Evolutionary conservation across 164 flowering plant genomes (phyloP).

Genomic region (Macadamia integrifolia): DNA sequence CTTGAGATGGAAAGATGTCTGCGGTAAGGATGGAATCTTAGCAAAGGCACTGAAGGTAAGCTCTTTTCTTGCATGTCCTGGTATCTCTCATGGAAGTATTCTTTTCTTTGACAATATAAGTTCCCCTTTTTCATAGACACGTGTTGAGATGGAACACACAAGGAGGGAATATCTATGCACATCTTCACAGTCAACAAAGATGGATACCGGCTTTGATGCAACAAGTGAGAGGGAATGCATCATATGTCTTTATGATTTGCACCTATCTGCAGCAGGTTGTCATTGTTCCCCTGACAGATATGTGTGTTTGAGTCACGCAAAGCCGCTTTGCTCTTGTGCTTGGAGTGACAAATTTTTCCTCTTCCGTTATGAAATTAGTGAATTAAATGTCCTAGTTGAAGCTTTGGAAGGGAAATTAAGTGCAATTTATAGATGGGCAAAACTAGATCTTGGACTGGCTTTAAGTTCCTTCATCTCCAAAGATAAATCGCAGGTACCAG

Average conservation of each 20-base stretch:
- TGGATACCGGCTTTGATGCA: conserved; percentile 51
- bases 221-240: conserved; percentile 51
- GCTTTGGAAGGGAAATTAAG: conserved; percentile 75
- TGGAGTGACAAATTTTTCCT: conserved; percentile 48
- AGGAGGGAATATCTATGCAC: conserved; percentile 49
- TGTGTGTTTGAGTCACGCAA: conserved; percentile 64
- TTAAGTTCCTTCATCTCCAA: conserved; percentile 38
- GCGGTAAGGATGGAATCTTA: conserved; percentile 63
- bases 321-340: conserved; percentile 62
- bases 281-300: conserved; percentile 56
- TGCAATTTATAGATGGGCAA: conserved; percentile 76
- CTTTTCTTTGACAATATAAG: not conserved
- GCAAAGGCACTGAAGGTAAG: conserved; percentile 59
- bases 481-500: conserved; percentile 20
- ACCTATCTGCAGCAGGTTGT: conserved; percentile 67
- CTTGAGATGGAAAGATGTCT: conserved; percentile 50
- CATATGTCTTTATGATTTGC: conserved; percentile 55
- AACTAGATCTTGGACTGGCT: conserved; percentile 49
- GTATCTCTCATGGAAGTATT: not conserved
- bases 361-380: conserved; percentile 52
- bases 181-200: conserved; percentile 30
- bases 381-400: conserved; percentile 52
- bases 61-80: not conserved
- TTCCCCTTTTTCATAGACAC: conserved; percentile 35
- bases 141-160: conserved; percentile 39